Conservation (phyloP, 2,329 filamentous ascomycete genomes). For the Fusarium solani-melongenae region DNA sequence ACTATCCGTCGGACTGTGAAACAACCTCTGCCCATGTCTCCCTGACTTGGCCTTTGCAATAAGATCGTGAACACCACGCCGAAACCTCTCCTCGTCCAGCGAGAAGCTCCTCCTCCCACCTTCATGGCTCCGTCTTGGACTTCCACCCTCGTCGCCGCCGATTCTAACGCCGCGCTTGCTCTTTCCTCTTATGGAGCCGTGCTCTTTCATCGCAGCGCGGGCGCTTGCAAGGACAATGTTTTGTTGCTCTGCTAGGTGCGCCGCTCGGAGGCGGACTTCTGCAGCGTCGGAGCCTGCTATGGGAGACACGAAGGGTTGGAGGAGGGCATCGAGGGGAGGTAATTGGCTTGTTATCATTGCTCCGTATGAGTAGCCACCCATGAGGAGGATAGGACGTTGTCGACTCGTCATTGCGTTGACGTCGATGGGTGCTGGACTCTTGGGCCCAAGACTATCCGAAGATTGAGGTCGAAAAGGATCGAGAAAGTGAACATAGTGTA, state of each 20-base stretch:
- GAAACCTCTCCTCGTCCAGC: constrained; percentile 59
- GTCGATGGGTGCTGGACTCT: constrained; percentile 3
- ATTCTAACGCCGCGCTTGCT: constrained; percentile 57
- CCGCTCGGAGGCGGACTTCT: constrained; percentile 77
- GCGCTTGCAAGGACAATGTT: constrained; percentile 57
- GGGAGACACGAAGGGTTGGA: constrained; percentile 67
- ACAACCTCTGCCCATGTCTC: constrained; percentile 27
- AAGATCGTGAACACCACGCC: constrained; percentile 60
- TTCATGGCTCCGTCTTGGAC: constrained; percentile 54
- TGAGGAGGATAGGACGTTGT: constrained; percentile 58
- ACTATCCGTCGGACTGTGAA: constrained; percentile 13
- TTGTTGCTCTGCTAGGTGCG: constrained; percentile 73
- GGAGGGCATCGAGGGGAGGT: constrained; percentile 69
- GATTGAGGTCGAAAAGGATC: constrained; percentile 49
- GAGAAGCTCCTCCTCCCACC: constrained; percentile 51
- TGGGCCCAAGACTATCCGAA: constrained; percentile 8
- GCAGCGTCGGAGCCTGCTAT: constrained; percentile 67
- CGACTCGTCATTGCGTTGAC: background rate
- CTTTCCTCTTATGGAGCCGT: constrained; percentile 38
- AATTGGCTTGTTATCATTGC: constrained; percentile 82
- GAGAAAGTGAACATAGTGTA: constrained; percentile 76
- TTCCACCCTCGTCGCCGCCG: constrained; percentile 61
- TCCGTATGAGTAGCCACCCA: constrained; percentile 92
- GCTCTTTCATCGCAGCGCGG: constrained; percentile 47
- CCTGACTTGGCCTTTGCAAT: constrained; percentile 53